Evolutionary conservation across 805 yeast genomes (phyloP), one percentile per base, ranked within the genome.

Genomic region (Candida broadrunensis): DNA sequence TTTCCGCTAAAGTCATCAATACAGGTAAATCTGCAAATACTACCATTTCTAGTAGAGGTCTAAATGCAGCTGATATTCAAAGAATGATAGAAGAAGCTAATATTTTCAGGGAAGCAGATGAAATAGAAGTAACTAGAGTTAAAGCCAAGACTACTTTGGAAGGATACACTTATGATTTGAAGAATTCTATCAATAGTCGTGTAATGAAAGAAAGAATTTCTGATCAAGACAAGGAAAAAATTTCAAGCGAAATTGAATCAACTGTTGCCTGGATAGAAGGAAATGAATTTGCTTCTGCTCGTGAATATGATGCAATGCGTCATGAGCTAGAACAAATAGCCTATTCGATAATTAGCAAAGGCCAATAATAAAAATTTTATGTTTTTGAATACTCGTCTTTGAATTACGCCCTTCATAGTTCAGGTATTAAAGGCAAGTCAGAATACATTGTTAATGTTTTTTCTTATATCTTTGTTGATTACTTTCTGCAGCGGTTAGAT

Each of bases 11-110:
- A 51, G 97, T 89, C 63, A 89, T 89, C 75, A 96, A 93, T 60
- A 88, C 96, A 42, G 97, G 97, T 67, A 86, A 86, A 70, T 77
- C 87, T 44, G 88, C 89, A 67, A 83, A 91, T 56, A 86, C 90
- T 61, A 88, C 96, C 42, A 90, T 89, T 63, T 85, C 88, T 56
- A 89, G 89, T 59, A 97, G 90, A 69, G 88, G 88, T 75, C 78
- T 89, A 60, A 77, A 91, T 19, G 85, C 87, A 73, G 97, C 90
- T 48, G 96, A 89, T 49, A 90, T 91, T 57, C 97, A 91, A 57
- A 88, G 91, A 72, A 91, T 91, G 97, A 96, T 91, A 49, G 93
- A 83, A 61, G 98, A 91, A 63, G 97, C 97, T 55, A 98, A 89
- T 70, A 84, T 86, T 72, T 91, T 72, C 59, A 96, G 95, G 51